phyloP scores from a whole-genome alignment of 352 stramenopile genomes.

The Aphanomyces stellatus region DNA sequence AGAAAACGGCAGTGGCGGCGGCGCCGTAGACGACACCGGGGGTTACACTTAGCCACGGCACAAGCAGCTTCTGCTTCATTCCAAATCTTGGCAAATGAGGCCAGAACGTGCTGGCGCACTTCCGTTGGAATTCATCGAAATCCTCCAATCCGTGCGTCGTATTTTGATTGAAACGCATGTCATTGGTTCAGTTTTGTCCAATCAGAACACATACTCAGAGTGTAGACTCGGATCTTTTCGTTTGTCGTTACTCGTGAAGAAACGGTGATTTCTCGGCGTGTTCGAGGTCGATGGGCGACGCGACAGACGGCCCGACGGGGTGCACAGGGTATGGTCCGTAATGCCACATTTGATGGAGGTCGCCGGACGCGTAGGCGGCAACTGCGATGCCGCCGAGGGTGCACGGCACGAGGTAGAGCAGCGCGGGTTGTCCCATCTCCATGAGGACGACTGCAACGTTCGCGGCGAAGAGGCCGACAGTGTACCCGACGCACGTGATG shows the following conservation, averaged over 20 bases:
- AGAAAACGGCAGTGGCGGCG: not conserved
- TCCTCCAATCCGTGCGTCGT: not conserved
- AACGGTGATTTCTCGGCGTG: conserved; percentile 1
- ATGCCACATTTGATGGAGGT: conserved; percentile 18
- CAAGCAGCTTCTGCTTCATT: conserved; percentile 7
- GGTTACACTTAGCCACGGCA: not conserved
- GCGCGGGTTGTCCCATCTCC: conserved; percentile 88
- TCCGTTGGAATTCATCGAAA: not conserved
- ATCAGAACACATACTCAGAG: not conserved
- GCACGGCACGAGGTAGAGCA: conserved; percentile 95
- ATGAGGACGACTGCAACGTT: conserved; percentile 92
- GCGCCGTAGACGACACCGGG: not conserved
- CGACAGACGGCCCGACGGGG: conserved; percentile 2
- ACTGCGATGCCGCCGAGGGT: conserved; percentile 55
- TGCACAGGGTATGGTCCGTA: conserved; percentile 6
- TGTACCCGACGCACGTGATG: conserved; percentile 90
- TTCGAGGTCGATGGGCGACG: not conserved
- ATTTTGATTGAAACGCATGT: not conserved
- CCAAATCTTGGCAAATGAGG: not conserved
- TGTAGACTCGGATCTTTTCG: no score
- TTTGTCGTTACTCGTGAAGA: not conserved
- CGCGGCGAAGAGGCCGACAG: conserved; percentile 87
- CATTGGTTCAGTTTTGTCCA: not conserved
- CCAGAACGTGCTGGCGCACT: not conserved
- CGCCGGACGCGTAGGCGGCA: not conserved